These are phyloP conservation scores for Crithidia expoeki DNA, from an alignment of 208 protist species.

Conservation along the genomic window DNA sequence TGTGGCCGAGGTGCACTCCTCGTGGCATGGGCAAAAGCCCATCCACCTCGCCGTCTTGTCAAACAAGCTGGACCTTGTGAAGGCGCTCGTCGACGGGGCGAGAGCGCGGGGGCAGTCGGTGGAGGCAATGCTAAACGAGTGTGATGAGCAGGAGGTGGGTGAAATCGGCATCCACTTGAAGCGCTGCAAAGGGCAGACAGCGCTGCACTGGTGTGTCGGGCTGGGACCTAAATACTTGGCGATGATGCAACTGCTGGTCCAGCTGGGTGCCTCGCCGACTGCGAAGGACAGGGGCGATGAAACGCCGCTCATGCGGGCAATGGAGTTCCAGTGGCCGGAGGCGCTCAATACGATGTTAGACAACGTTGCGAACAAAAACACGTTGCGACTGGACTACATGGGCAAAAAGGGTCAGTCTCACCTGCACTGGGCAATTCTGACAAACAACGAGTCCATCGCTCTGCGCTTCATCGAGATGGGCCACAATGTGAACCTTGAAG, in stretches of 20 bases:
- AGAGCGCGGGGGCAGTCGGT: conserved; percentile 55
- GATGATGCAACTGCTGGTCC: conserved; percentile 76
- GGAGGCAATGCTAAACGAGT: conserved; percentile 77
- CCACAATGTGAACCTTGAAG: conserved; percentile 67
- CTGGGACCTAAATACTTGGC: conserved; percentile 62
- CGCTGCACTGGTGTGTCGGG: conserved; percentile 87
- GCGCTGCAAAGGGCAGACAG: conserved; percentile 63
- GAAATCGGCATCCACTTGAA: conserved; percentile 64
- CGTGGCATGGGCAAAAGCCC: conserved; percentile 86
- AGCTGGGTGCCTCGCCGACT: conserved; percentile 66
- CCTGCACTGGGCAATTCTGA: conserved; percentile 75
- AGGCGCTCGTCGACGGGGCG: conserved; percentile 62
- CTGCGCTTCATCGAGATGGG: conserved; percentile 71
- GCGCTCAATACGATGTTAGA: conserved; percentile 68
- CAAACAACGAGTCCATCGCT: conserved; percentile 63
- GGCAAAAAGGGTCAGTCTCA: conserved; percentile 66
- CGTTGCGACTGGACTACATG: conserved; percentile 62
- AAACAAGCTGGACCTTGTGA: conserved; percentile 67
- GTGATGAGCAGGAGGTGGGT: conserved; percentile 69
- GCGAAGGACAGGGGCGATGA: conserved; percentile 79
- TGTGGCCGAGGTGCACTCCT: conserved; percentile 53
- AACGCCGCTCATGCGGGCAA: conserved; percentile 82
- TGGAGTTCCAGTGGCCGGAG: conserved; percentile 63
- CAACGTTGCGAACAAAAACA: conserved; percentile 25
- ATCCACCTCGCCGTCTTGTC: conserved; percentile 82